These are phyloP conservation scores for Ophiosphaerella herpotricha DNA, from an alignment of 2,329 filamentous ascomycete species.

Conservation along the genomic window DNA sequence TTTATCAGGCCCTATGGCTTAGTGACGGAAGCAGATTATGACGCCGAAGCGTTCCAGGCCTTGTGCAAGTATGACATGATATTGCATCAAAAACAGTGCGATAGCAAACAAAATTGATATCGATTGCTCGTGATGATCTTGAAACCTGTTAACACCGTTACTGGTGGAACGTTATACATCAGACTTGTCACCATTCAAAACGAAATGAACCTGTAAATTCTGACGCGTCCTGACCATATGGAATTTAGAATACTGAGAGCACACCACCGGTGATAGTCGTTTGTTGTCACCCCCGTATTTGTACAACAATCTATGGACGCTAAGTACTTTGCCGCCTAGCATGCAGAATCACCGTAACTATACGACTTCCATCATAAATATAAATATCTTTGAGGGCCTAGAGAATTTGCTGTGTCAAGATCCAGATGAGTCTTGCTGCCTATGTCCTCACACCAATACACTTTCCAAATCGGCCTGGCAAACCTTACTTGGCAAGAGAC, in stretches of 20 bases:
- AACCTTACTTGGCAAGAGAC: not conserved
- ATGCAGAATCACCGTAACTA: not conserved
- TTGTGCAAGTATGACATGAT: not conserved
- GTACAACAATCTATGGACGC: not conserved
- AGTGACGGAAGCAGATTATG: no score
- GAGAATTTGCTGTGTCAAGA: no score
- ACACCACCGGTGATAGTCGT: not conserved
- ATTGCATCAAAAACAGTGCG: not conserved
- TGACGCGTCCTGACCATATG: not conserved
- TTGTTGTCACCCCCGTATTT: not conserved
- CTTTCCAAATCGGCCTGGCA: not conserved
- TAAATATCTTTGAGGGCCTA: no score
- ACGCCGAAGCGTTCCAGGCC: no score
- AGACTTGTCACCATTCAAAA: not conserved
- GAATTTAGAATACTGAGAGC: not conserved
- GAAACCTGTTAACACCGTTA: conserved; percentile 15
- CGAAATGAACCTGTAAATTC: not conserved
- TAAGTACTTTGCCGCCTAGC: not conserved
- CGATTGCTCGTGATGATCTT: not conserved
- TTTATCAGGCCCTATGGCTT: no score
- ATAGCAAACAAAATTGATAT: conserved; percentile 3
- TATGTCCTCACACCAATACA: no score
- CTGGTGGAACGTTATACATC: not conserved
- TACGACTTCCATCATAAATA: no score
- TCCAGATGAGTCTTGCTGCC: no score